These are phyloP conservation scores for Paecilomyces sp. DNA, from an alignment of 2,329 filamentous ascomycete genomes.

Conservation along the genomic window DNA sequence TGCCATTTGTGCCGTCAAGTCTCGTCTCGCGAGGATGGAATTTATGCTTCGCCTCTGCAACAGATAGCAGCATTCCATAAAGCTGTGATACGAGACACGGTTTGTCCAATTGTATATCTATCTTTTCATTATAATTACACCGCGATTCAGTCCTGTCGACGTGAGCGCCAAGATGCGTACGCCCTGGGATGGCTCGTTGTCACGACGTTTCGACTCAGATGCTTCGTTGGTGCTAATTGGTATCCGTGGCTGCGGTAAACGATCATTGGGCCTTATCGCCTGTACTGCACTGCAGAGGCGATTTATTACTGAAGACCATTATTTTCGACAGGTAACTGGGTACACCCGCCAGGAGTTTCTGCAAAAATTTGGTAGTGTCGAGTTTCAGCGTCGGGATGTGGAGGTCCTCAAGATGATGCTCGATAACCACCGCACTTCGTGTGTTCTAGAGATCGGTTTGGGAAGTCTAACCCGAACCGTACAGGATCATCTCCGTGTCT, in stretches of 20 bases:
- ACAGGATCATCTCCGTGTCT: slow-evolving; percentile 33
- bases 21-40: neutral
- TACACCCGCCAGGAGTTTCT: slow-evolving; percentile 36
- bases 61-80: neutral
- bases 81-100: neutral
- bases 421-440: slow-evolving; percentile 34
- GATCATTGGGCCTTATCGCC: slow-evolving; percentile 37
- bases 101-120: neutral
- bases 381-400: slow-evolving; percentile 36
- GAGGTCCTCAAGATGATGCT: slow-evolving; percentile 37
- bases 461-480: slow-evolving; percentile 36
- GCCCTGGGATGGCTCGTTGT: slow-evolving; percentile 1
- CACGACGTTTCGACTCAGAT: slow-evolving; percentile 26
- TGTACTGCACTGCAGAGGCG: slow-evolving; percentile 35
- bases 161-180: slow-evolving; percentile 10
- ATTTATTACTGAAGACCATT: slow-evolving; percentile 39
- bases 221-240: slow-evolving; percentile 37
- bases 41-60: neutral
- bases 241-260: slow-evolving; percentile 38
- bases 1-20: neutral
- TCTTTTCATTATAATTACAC: neutral
- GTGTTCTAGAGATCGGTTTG: slow-evolving; percentile 38
- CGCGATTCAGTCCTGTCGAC: neutral
- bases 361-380: slow-evolving; percentile 31
- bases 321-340: slow-evolving; percentile 36